Percentiles rank a stretch among this genome's conserved stretches.
Conservation (phyloP, 2,329 filamentous ascomycete species). For the Sporothrix brunneoviolacea region DNA sequence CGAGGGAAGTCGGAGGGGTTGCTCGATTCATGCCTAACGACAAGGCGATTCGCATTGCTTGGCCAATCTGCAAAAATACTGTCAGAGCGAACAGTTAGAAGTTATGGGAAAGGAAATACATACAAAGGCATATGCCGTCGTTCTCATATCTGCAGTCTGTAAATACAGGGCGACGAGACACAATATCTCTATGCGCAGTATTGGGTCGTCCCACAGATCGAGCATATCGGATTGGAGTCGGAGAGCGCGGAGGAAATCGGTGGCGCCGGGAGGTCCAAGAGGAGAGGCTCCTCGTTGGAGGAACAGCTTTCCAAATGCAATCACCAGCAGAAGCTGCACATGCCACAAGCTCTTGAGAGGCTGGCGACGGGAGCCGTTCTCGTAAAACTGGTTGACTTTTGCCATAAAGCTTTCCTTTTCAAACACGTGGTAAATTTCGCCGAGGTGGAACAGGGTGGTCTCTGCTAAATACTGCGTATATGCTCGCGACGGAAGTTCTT, state of each 20-base stretch:
- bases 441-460: neutral
- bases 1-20: too few relatives aligned
- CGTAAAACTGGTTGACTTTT: neutral
- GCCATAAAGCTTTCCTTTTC: neutral
- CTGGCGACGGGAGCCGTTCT: neutral
- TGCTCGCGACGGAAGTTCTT: neutral
- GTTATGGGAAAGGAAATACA: too few relatives aligned
- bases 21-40: too few relatives aligned
- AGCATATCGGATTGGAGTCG: neutral
- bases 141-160: neutral
- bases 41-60: too few relatives aligned
- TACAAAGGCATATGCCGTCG: too few relatives aligned
- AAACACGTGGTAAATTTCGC: neutral
- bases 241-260: neutral
- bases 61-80: too few relatives aligned
- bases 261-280: neutral
- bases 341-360: neutral
- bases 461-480: neutral
- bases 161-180: neutral
- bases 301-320: neutral
- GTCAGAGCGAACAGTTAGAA: too few relatives aligned
- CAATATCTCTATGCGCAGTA: neutral
- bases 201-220: neutral
- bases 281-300: neutral
- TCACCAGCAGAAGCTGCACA: neutral